phyloP scores from a whole-genome alignment of 495 filamentous ascomycete species.

The Talaromyces adpressus region DNA sequence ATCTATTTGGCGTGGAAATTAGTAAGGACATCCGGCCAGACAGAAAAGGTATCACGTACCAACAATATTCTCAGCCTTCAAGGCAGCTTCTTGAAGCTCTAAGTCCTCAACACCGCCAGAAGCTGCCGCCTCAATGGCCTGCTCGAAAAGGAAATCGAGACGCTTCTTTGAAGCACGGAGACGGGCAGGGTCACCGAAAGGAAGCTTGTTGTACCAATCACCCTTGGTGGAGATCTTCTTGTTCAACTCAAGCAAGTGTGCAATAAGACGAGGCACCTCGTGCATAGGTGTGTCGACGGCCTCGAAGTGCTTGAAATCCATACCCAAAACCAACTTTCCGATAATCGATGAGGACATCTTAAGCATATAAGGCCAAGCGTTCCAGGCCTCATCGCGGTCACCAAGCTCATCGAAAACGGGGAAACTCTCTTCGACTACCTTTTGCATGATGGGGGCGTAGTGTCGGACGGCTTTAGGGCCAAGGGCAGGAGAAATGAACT shows the following conservation, averaged over 20 bases:
- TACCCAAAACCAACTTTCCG: slow-evolving; percentile 41
- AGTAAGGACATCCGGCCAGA: background rate
- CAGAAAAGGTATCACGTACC: background rate
- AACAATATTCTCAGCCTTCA: slow-evolving; percentile 35
- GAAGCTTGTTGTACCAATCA: slow-evolving; percentile 43
- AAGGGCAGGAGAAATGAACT: slow-evolving; percentile 50
- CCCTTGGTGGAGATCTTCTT: slow-evolving; percentile 43
- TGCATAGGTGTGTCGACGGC: slow-evolving; percentile 32
- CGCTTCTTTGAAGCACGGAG: slow-evolving; percentile 19
- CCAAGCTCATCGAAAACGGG: slow-evolving; percentile 49
- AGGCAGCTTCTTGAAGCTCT: slow-evolving; percentile 27
- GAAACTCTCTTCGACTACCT: slow-evolving; percentile 33
- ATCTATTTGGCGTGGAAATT: slow-evolving; percentile 16
- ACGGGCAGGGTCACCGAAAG: slow-evolving; percentile 42
- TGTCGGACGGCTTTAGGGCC: slow-evolving; percentile 49
- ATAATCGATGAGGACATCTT: slow-evolving; percentile 49
- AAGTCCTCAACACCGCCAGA: slow-evolving; percentile 17
- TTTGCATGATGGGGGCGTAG: slow-evolving; percentile 49
- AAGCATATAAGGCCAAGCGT: slow-evolving; percentile 54
- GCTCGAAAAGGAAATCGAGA: slow-evolving; percentile 13
- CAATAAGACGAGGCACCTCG: slow-evolving; percentile 33
- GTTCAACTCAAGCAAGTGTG: slow-evolving; percentile 37
- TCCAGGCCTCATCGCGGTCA: slow-evolving; percentile 39
- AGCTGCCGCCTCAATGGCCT: slow-evolving; percentile 26
- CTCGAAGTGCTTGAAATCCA: slow-evolving; percentile 47